Percentiles rank a stretch among this genome's conserved stretches.
Conservation (phyloP, 2,329 filamentous ascomycete genomes). For the Penicillium hordei region DNA sequence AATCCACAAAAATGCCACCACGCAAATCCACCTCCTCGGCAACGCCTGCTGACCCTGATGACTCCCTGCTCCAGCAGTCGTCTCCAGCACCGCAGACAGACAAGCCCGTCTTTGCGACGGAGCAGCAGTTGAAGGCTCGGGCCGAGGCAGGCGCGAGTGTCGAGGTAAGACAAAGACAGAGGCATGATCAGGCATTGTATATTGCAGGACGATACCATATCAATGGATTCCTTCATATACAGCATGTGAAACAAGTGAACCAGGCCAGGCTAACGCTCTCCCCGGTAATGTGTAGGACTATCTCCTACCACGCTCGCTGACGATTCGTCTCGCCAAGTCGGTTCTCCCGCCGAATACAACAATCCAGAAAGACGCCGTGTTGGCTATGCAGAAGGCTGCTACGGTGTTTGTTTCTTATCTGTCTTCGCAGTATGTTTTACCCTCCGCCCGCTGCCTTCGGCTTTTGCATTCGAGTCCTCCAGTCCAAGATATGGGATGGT, state of each 20-base stretch:
- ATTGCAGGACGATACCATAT: not conserved
- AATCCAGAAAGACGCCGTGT: constrained; percentile 64
- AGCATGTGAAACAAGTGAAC: not conserved
- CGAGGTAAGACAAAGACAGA: constrained; percentile 31
- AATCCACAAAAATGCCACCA: constrained; percentile 30
- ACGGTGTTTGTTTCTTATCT: constrained; percentile 68
- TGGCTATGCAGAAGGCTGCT: constrained; percentile 64
- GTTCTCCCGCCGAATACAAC: constrained; percentile 64
- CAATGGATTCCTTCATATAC: not conserved
- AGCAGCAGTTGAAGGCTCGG: constrained; percentile 42
- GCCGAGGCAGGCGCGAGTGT: constrained; percentile 42
- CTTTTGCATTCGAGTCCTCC: not conserved
- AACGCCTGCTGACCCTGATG: constrained; percentile 24
- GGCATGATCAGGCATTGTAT: not conserved
- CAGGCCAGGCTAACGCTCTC: not conserved
- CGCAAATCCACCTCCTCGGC: constrained; percentile 40
- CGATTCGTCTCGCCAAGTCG: constrained; percentile 62
- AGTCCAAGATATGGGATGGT: not conserved
- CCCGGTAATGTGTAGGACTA: constrained; percentile 51
- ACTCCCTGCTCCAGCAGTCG: constrained; percentile 18
- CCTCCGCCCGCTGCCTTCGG: not conserved
- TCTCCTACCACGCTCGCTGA: constrained; percentile 62
- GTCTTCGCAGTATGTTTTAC: constrained; percentile 53
- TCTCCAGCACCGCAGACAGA: constrained; percentile 18
- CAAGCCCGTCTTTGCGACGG: constrained; percentile 36